phyloP scores from a whole-genome alignment of 345 rosid species.

The Eutrema yunnanense region DNA sequence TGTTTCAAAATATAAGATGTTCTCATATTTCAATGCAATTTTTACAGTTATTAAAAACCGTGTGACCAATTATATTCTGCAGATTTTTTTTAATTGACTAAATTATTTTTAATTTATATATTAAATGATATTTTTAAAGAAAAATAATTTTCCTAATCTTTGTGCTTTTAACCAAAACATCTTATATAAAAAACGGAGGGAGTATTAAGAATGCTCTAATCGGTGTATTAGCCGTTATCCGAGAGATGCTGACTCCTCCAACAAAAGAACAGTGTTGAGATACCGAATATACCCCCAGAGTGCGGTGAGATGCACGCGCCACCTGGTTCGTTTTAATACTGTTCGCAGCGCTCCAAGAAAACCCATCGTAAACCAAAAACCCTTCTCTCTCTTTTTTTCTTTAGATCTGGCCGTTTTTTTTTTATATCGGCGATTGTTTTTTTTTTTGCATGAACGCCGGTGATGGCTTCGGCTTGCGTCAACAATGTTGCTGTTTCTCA shows the following conservation, averaged over 20 bases:
- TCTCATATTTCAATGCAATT: too few species aligned
- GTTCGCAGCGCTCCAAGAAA: slow-evolving; percentile 24
- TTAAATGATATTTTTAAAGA: too few species aligned
- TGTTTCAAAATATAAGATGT: too few species aligned
- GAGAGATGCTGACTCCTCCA: neutral
- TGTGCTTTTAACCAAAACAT: too few species aligned
- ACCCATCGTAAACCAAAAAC: neutral
- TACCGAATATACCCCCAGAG: neutral
- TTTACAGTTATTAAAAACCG: too few species aligned
- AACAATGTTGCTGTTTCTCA: slow-evolving; percentile 57
- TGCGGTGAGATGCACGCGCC: slow-evolving; percentile 22
- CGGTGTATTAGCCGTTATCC: slow-evolving; percentile 24
- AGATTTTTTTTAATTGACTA: too few species aligned
- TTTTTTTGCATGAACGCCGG: slow-evolving; percentile 8
- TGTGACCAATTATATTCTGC: too few species aligned
- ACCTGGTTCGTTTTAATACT: slow-evolving; percentile 14
- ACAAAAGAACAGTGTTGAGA: neutral
- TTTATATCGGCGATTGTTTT: neutral
- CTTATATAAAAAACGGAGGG: too few species aligned
- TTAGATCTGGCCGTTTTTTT: slow-evolving; percentile 22
- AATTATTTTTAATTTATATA: too few species aligned
- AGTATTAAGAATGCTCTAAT: too few species aligned
- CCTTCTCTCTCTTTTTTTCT: neutral
- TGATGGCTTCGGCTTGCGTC: slow-evolving; percentile 87
- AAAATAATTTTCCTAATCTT: too few species aligned